Conservation (phyloP, 2,329 filamentous ascomycete genomes). For the Colletotrichum coccodes region DNA sequence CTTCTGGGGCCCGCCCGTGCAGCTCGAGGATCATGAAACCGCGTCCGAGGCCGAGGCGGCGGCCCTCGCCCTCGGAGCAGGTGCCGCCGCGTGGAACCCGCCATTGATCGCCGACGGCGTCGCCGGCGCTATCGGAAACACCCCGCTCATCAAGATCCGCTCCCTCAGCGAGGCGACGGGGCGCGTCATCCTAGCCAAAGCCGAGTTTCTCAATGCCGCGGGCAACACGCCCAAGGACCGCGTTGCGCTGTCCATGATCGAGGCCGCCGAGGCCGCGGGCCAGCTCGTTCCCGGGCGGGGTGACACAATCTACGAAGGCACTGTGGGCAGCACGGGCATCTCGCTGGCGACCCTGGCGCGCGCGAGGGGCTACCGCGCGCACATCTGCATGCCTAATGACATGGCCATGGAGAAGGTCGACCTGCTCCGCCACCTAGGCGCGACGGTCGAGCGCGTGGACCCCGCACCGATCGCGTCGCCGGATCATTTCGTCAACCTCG, state of each 20-base stretch:
- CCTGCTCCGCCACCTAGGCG: slow-evolving; percentile 88
- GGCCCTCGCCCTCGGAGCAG: slow-evolving; percentile 31
- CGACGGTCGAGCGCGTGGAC: slow-evolving; percentile 88
- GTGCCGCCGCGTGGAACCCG: slow-evolving; percentile 36
- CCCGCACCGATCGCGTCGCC: slow-evolving; percentile 95
- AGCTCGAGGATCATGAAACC: slow-evolving; percentile 66
- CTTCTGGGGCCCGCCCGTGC: slow-evolving; percentile 58
- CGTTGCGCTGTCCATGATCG: slow-evolving; percentile 91
- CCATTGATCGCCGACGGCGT: slow-evolving; percentile 77
- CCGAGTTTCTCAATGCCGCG: slow-evolving; percentile 95
- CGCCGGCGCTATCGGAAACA: slow-evolving; percentile 92
- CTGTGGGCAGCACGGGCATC: slow-evolving; percentile 95
- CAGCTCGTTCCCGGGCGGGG: slow-evolving; percentile 82
- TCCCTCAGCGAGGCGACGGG: slow-evolving; percentile 88
- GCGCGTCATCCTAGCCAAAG: slow-evolving; percentile 90
- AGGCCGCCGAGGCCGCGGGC: slow-evolving; percentile 80
- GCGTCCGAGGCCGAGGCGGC: slow-evolving; percentile 38
- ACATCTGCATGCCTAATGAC: slow-evolving; percentile 98
- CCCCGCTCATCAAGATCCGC: slow-evolving; percentile 86
- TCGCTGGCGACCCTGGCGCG: slow-evolving; percentile 90
- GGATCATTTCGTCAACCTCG: slow-evolving; percentile 93
- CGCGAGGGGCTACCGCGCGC: slow-evolving; percentile 88
- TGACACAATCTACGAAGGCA: slow-evolving; percentile 97
- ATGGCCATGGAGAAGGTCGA: slow-evolving; percentile 89
- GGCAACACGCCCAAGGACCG: slow-evolving; percentile 95